Evolutionary conservation across 2,329 filamentous ascomycete species (phyloP), one percentile per base, ranked within the genome.

Genomic region (Fusarium globosum): DNA sequence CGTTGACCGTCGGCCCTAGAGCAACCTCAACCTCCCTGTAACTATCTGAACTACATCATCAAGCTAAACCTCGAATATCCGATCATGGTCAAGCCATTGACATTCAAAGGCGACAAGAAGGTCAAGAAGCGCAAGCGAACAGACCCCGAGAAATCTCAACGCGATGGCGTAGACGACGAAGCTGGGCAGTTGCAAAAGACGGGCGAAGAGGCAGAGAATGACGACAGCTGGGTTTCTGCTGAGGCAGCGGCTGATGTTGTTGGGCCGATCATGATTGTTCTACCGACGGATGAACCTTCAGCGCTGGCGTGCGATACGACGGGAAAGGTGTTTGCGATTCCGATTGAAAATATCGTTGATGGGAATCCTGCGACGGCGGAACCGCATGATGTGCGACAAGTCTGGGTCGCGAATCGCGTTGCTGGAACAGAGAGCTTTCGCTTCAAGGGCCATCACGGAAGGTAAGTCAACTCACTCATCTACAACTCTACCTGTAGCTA

Each of bases 81-180:
- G 23, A 62, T 28, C 70, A 96, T 96, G 93, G 92, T 97, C 77
- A 98, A 97, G 82, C 92, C 96, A 53, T 89, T 99, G 66, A 88
- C 91, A 55, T 99, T 99, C 88, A 99, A 99, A 85, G 96, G 96
- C 86, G 96, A 99, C 85, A 98, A 97, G 84, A 96, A 96, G 85
- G 85, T 90, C 68, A 97, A 96, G 84, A 98, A 98, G 87, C 90
- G 94, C 82, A 98, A 97, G 88, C 91, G 93, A 76, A 84, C 88
- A 53, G 85, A 86, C 59, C 85, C 85, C 48, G 86, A 89, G 48
- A 84, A 86, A 68, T 18, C 81, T 88, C 48, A 58, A 61, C 73
- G 57, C 70, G 58, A 76, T 72, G 68, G 61, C 30, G 52, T 43
- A 63, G 51, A 69, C 71, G 60, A 63, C 36, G 67, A 74, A 23